A percentile compares a stretch with the other conserved stretches of the same genome.
These are phyloP conservation scores for Tuber umbilicatum DNA, from an alignment of 495 filamentous ascomycete genomes.

Conservation along the genomic window DNA sequence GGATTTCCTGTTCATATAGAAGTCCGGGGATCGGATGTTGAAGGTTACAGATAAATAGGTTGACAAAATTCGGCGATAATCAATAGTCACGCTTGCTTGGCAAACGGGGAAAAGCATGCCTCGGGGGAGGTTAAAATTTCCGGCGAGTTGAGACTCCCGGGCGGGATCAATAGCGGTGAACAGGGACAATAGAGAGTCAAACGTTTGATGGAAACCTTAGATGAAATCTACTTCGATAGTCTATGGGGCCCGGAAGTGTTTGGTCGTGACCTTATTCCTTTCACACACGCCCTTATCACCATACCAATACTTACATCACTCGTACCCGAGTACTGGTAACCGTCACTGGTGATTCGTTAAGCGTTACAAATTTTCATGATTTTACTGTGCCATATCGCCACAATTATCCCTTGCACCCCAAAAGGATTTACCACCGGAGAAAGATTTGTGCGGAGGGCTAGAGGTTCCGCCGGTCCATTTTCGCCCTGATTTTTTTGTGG, in stretches of 20 bases:
- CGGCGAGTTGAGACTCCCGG: not conserved
- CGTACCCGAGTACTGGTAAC: not conserved
- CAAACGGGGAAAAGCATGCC: not conserved
- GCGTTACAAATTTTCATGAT: slow-evolving; percentile 1
- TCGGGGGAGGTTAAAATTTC: not conserved
- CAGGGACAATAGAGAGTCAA: not conserved
- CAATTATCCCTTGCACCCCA: not conserved
- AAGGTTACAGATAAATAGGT: not conserved
- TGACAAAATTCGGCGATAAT: not conserved
- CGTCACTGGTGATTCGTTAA: not conserved
- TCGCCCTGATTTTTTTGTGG: not conserved
- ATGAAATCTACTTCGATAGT: not conserved
- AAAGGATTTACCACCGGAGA: not conserved
- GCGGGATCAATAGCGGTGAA: not conserved
- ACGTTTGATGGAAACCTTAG: not conserved
- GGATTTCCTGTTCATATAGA: not conserved
- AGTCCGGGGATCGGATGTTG: not conserved
- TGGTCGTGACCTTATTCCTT: not conserved
- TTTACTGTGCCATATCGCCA: not conserved
- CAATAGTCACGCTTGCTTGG: not conserved
- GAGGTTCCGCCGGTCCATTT: not conserved
- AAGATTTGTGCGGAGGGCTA: not conserved
- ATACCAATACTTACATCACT: not conserved
- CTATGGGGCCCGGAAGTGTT: not conserved
- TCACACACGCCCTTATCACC: not conserved